Base-by-base conservation (phyloP, 495 filamentous ascomycete genomes). In the Penicillium roqueforti region DNA sequence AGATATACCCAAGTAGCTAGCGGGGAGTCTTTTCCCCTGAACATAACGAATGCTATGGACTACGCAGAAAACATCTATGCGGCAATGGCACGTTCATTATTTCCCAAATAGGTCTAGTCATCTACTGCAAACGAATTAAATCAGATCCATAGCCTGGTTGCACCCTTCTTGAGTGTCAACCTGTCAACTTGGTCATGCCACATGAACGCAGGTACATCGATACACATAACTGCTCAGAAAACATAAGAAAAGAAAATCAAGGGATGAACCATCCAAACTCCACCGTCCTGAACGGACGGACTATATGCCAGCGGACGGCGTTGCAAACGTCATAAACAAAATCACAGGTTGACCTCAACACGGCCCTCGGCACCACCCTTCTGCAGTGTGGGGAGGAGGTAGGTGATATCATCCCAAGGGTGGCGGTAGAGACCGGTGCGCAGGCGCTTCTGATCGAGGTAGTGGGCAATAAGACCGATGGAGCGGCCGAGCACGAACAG, bases 381-480 rank as follows among this genome's bases (percentile, higher is more conserved):
- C 61, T 81, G 79, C 57, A 96, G 79, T 72, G 79, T 87, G 60
- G 92, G 92, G 48, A 97, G 87, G 44, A 97, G 80, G 77, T 97
- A 97, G 56, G 92, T 97, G 71, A 97, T 97, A 71, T 95, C 90
- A 70, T 96, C 92, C 91, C 91, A 96, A 68, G 92, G 92, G 83
- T 96, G 93, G 72, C 93, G 87, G 87, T 98, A 98, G 59, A 98
- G 83, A 67, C 93, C 93, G 63, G 93, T 98, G 64, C 92, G 85
- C 73, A 98, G 83, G 71, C 93, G 83, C 91, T 98, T 98, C 82
- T 98, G 93, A 75, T 98, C 93, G 60, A 98, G 87, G 83, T 91
- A 97, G 80, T 98, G 93, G 59, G 93, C 93, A 86, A 97, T 98
- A 61, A 98, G 79, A 88, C 93, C 93, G 63, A 98, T 98, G 73